Percentiles rank a stretch among this genome's conserved stretches.
phyloP scores from a whole-genome alignment of 176 grass and related monocot species.

The Triticum monococcum region DNA sequence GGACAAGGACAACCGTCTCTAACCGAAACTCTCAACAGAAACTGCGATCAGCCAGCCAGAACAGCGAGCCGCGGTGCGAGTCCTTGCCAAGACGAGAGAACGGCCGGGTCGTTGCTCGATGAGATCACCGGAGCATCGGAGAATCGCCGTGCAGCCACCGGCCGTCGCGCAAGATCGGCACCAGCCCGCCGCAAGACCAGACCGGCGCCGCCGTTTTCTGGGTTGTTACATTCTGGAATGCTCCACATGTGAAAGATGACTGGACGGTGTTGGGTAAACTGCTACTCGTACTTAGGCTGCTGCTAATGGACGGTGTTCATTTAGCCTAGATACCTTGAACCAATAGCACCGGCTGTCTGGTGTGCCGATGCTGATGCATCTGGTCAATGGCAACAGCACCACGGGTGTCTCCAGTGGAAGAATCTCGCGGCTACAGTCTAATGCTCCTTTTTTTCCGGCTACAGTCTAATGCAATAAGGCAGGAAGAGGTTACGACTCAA shows the following conservation, averaged over 20 bases:
- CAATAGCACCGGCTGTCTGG: neutral
- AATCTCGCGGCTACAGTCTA: neutral
- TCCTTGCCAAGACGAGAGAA: neutral
- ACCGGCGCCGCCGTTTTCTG: neutral
- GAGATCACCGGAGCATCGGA: slow-evolving; percentile 36
- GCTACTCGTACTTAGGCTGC: neutral
- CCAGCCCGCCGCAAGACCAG: slow-evolving; percentile 9
- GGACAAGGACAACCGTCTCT: slow-evolving; percentile 33
- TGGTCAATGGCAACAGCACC: slow-evolving; percentile 26
- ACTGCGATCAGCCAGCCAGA: neutral
- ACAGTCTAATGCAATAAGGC: neutral
- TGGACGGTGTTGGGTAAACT: neutral
- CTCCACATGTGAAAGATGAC: neutral
- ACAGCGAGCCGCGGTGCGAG: neutral
- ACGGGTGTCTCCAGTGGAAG: neutral
- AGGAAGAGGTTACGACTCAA: neutral
- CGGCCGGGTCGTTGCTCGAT: neutral
- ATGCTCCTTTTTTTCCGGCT: neutral
- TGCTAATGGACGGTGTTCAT: neutral
- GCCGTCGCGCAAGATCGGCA: neutral
- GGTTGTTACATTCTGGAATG: neutral
- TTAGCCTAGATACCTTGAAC: neutral
- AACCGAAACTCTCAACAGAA: slow-evolving; percentile 11
- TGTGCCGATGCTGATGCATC: slow-evolving; percentile 12
- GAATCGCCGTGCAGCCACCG: slow-evolving; percentile 1